Evolutionary conservation across 805 yeast species (phyloP).

Genomic region (Saccharomyces paradoxus): DNA sequence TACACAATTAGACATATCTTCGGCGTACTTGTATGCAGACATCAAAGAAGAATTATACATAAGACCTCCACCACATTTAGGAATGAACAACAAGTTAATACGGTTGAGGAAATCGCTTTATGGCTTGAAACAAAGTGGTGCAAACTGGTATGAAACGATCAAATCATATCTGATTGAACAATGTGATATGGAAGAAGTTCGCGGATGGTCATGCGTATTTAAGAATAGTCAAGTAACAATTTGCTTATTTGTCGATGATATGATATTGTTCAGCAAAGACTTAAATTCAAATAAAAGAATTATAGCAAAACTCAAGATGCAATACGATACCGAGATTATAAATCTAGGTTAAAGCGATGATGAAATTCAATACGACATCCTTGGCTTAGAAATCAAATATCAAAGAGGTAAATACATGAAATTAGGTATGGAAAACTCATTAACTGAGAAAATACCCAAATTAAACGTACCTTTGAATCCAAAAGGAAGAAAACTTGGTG

Average conservation of each 20-base stretch:
- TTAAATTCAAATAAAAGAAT: neutral
- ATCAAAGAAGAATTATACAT: slow-evolving; percentile 5
- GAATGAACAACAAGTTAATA: slow-evolving; percentile 3
- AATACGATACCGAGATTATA: slow-evolving; percentile 10
- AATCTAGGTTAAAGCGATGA: slow-evolving; percentile 4
- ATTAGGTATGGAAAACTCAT: slow-evolving; percentile 9
- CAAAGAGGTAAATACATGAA: slow-evolving; percentile 1
- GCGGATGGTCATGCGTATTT: slow-evolving; percentile 10
- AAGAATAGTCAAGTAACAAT: slow-evolving; percentile 3
- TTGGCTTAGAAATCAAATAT: slow-evolving; percentile 11
- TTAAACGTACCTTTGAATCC: slow-evolving; percentile 1
- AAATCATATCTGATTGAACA: neutral
- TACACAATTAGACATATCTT: slow-evolving; percentile 5
- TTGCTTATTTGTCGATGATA: slow-evolving; percentile 12
- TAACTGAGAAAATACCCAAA: slow-evolving; percentile 4
- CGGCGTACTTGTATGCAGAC: slow-evolving; percentile 4
- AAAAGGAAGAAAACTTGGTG: slow-evolving; percentile 1
- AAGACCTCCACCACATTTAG: slow-evolving; percentile 5
- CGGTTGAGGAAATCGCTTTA: slow-evolving; percentile 3
- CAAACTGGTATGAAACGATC: slow-evolving; percentile 3
- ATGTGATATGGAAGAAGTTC: slow-evolving; percentile 2
- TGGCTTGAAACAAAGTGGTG: slow-evolving; percentile 4
- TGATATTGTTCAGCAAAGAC: slow-evolving; percentile 6
- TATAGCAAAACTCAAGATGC: neutral
- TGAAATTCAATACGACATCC: slow-evolving; percentile 10